Evolutionary conservation across 306 rosid genomes (phyloP).

Genomic region (Sicyos edulis): DNA sequence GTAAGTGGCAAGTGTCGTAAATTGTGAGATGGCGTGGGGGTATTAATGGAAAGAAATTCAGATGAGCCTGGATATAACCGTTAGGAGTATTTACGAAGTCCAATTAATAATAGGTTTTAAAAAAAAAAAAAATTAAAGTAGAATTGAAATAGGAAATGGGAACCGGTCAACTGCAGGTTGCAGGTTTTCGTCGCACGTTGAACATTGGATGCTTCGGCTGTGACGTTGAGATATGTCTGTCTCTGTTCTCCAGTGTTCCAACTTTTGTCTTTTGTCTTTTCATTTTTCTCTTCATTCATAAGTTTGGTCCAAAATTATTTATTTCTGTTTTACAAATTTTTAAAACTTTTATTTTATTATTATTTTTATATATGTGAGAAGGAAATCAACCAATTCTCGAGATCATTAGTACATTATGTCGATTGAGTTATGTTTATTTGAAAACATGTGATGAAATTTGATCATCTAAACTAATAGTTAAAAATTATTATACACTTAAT

Average conservation of each 20-base stretch:
- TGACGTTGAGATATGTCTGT: slow-evolving; percentile 9
- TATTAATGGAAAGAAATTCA: not conserved
- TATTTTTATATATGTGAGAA: no score
- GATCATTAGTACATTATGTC: no score
- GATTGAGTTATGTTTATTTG: no score
- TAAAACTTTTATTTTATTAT: no score
- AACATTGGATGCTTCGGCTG: not conserved
- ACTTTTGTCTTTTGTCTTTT: not conserved
- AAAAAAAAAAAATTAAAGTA: no score
- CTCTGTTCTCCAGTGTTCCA: not conserved
- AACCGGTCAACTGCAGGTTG: slow-evolving; percentile 19
- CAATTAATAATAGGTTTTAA: not conserved
- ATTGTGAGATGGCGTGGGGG: not conserved
- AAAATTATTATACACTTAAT: no score
- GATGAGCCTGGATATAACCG: not conserved
- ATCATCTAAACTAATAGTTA: no score
- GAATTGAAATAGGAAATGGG: not conserved
- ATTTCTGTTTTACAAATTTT: no score
- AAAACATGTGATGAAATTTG: no score
- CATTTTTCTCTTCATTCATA: not conserved
- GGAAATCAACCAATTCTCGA: no score
- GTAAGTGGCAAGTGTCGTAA: slow-evolving; percentile 14
- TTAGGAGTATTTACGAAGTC: not conserved
- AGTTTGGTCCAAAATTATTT: not conserved
- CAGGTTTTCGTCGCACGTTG: not conserved